A percentile compares a stretch with the other conserved stretches of the same genome.
phyloP scores from a whole-genome alignment of 257 asterid species.

The Ehretia macrophylla region DNA sequence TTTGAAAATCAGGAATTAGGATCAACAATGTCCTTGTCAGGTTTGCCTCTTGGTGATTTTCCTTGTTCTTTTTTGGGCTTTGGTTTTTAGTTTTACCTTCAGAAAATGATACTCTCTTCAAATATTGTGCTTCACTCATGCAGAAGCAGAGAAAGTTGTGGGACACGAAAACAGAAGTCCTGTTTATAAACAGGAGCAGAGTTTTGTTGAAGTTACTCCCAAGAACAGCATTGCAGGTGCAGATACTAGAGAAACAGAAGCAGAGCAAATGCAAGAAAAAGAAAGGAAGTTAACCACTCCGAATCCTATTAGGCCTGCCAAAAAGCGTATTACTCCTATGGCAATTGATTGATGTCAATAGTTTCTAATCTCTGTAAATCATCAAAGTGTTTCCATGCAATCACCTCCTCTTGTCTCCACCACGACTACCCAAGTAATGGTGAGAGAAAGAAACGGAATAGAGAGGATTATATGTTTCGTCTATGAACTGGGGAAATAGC shows the following conservation, averaged over 20 bases:
- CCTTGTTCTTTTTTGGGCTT: conserved; percentile 1
- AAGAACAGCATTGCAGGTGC: conserved; percentile 11
- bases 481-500: too few relatives aligned
- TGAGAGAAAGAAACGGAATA: too few relatives aligned
- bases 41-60: conserved; percentile 26
- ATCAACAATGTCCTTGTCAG: conserved; percentile 42
- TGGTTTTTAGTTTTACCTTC: background rate
- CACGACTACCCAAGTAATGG: too few relatives aligned
- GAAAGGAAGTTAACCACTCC: conserved; percentile 19
- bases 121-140: conserved; percentile 13
- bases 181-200: conserved; percentile 12
- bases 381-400: too few relatives aligned
- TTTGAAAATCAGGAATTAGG: conserved; percentile 85
- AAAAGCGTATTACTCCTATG: conserved; percentile 82
- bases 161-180: conserved; percentile 22
- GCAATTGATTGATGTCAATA: conserved; percentile 43
- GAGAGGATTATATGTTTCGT: too few relatives aligned
- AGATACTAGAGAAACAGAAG: conserved; percentile 26
- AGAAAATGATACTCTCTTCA: too few relatives aligned
- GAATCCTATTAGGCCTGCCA: conserved; percentile 40
- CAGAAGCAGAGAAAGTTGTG: conserved; percentile 32
- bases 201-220: conserved; percentile 2
- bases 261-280: conserved; percentile 20
- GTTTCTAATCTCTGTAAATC: too few relatives aligned
- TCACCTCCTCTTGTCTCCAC: too few relatives aligned